phyloP scores from a whole-genome alignment of 176 grass and related monocot species.

The Ensete ventricosum region DNA sequence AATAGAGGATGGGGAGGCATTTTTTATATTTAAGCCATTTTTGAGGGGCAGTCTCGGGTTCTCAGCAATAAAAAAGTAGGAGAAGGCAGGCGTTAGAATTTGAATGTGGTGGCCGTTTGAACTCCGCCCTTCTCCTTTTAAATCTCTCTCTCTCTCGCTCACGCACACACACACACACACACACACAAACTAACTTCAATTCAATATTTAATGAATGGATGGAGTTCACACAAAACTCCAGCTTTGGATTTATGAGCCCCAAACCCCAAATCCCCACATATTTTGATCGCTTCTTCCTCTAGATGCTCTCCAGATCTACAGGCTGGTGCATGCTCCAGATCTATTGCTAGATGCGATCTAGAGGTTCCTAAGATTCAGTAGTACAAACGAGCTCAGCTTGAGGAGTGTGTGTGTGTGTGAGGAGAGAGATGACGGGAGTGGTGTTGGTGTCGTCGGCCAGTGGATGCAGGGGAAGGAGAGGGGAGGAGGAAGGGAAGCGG shows the following conservation, averaged over 20 bases:
- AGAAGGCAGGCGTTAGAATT: conserved; percentile 9
- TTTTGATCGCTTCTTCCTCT: neutral
- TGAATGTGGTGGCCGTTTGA: conserved; percentile 17
- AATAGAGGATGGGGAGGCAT: neutral
- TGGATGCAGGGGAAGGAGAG: conserved; percentile 9
- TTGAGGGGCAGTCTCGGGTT: neutral
- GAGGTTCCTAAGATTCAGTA: neutral
- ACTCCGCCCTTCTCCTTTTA: neutral
- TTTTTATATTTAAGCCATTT: neutral
- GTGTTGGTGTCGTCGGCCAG: neutral
- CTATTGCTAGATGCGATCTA: neutral
- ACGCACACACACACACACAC: neutral
- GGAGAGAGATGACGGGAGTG: neutral
- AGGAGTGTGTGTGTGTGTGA: neutral
- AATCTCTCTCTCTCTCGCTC: neutral
- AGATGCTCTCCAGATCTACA: neutral
- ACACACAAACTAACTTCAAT: neutral
- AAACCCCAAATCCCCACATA: neutral
- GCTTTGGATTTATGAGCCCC: conserved; percentile 4
- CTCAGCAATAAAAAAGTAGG: neutral
- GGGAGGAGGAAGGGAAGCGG: conserved; percentile 3
- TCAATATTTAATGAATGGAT: neutral
- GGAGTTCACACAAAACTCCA: neutral
- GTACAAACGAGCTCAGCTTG: neutral
- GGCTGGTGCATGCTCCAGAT: neutral